Percentiles rank a stretch among this genome's conserved stretches.
Conservation (phyloP, 495 filamentous ascomycete genomes). For the Pyronema domesticum region DNA sequence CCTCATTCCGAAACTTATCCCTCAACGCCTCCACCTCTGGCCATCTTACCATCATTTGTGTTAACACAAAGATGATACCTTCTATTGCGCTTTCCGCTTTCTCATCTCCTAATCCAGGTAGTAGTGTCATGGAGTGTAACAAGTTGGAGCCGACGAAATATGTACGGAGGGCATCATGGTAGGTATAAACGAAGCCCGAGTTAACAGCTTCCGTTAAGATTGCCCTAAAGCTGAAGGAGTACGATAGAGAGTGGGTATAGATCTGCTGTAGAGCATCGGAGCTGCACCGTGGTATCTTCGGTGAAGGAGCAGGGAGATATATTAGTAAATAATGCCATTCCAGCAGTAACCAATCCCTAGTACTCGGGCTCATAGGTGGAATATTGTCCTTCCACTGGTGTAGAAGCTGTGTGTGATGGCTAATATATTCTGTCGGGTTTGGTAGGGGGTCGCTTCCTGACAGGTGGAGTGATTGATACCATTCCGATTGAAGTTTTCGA, state of each 20-base stretch:
- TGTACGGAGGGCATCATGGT: conserved; percentile 52
- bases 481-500: conserved; percentile 56
- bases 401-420: conserved; percentile 45
- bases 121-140: conserved; percentile 39
- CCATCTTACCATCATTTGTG: conserved; percentile 24
- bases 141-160: conserved; percentile 58
- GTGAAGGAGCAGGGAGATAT: conserved; percentile 60
- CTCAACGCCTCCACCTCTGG: conserved; percentile 21
- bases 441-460: conserved; percentile 44
- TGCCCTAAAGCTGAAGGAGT: conserved; percentile 41
- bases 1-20: conserved; percentile 22
- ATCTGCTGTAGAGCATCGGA: conserved; percentile 56
- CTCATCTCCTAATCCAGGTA: conserved; percentile 18
- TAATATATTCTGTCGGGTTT: conserved; percentile 40
- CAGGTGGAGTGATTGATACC: conserved; percentile 69
- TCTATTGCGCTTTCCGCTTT: conserved; percentile 17
- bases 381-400: conserved; percentile 47
- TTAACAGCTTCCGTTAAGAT: conserved; percentile 35
- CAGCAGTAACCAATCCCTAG: conserved; percentile 54
- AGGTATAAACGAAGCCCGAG: conserved; percentile 38
- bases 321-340: conserved; percentile 74
- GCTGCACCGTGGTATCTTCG: conserved; percentile 42
- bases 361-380: conserved; percentile 38
- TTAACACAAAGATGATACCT: conserved; percentile 19
- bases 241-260: conserved; percentile 65